Evolutionary conservation across 371 early-diverging fungal genomes (phyloP).

Genomic region (Parasitella parasitica): DNA sequence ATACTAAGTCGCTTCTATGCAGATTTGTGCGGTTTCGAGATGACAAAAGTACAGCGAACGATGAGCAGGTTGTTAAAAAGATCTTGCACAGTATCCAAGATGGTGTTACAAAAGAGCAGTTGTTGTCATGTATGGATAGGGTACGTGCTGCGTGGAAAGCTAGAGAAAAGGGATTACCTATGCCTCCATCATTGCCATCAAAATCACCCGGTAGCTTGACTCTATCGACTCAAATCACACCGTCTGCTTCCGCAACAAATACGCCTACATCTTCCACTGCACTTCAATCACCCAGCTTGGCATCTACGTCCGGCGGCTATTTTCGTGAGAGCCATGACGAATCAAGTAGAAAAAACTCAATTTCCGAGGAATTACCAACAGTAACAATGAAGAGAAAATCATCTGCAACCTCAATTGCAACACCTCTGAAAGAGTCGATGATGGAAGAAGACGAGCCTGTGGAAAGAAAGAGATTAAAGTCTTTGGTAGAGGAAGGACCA

Average conservation of each 20-base stretch:
- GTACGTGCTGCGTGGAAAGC: slow-evolving; percentile 67
- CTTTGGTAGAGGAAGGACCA: neutral
- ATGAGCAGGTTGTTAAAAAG: slow-evolving; percentile 56
- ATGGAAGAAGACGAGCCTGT: neutral
- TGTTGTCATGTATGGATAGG: slow-evolving; percentile 46
- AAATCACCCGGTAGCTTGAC: neutral
- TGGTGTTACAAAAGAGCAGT: slow-evolving; percentile 53
- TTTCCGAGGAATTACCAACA: slow-evolving; percentile 5
- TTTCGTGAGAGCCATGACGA: slow-evolving; percentile 1
- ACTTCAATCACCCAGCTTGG: neutral
- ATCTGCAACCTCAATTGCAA: slow-evolving; percentile 1
- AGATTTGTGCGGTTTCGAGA: slow-evolving; percentile 66
- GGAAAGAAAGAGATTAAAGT: slow-evolving; percentile 1
- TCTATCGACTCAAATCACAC: neutral
- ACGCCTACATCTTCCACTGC: slow-evolving; percentile 5
- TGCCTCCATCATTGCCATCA: slow-evolving; percentile 22
- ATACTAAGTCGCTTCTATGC: neutral
- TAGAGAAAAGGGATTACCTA: slow-evolving; percentile 49
- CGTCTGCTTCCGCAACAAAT: neutral
- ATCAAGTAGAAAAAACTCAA: slow-evolving; percentile 8
- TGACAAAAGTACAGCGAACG: slow-evolving; percentile 73
- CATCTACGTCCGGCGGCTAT: neutral
- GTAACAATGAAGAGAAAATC: neutral
- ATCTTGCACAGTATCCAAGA: slow-evolving; percentile 54
- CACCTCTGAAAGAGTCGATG: neutral